Evolutionary conservation across 495 filamentous ascomycete genomes (phyloP).

Genomic region (Penicillium robsamsonii): DNA sequence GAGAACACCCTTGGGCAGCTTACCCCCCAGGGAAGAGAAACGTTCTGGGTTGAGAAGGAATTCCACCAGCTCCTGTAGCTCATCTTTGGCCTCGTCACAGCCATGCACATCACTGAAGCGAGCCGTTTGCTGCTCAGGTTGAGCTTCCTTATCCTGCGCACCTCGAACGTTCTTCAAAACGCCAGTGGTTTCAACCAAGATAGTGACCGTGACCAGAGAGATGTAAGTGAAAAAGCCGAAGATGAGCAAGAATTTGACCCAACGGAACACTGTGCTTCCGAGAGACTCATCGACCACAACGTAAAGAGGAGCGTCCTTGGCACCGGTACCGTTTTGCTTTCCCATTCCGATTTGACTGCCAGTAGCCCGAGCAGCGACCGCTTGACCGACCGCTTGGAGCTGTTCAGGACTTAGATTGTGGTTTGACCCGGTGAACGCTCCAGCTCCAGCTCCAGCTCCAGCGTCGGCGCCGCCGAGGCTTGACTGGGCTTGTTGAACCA

Average conservation of each 20-base stretch:
- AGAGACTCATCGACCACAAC: slow-evolving; percentile 94
- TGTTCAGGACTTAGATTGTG: slow-evolving; percentile 58
- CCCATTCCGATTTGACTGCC: slow-evolving; percentile 59
- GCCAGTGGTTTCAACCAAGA: slow-evolving; percentile 75
- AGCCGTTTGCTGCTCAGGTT: slow-evolving; percentile 83
- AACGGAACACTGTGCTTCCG: slow-evolving; percentile 76
- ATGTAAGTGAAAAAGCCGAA: slow-evolving; percentile 76
- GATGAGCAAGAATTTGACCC: slow-evolving; percentile 79
- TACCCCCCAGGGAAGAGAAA: slow-evolving; percentile 89
- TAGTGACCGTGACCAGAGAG: slow-evolving; percentile 67
- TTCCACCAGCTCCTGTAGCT: slow-evolving; percentile 93
- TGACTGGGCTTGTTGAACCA: slow-evolving; percentile 72
- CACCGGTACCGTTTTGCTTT: slow-evolving; percentile 57
- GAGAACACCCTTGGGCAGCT: slow-evolving; percentile 93
- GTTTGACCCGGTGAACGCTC: slow-evolving; percentile 32
- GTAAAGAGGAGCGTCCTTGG: slow-evolving; percentile 77
- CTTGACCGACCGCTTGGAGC: slow-evolving; percentile 81
- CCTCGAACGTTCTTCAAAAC: slow-evolving; percentile 74
- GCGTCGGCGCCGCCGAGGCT: slow-evolving; percentile 55
- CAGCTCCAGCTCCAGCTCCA: slow-evolving; percentile 30
- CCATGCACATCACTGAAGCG: slow-evolving; percentile 95
- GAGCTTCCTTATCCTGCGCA: slow-evolving; percentile 72
- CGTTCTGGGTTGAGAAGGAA: slow-evolving; percentile 89
- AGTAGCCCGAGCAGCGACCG: slow-evolving; percentile 70
- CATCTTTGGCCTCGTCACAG: slow-evolving; percentile 97